These are phyloP conservation scores for Xanthoconium separans DNA, from an alignment of 1,284 basidiomycete genomes.

Conservation along the genomic window DNA sequence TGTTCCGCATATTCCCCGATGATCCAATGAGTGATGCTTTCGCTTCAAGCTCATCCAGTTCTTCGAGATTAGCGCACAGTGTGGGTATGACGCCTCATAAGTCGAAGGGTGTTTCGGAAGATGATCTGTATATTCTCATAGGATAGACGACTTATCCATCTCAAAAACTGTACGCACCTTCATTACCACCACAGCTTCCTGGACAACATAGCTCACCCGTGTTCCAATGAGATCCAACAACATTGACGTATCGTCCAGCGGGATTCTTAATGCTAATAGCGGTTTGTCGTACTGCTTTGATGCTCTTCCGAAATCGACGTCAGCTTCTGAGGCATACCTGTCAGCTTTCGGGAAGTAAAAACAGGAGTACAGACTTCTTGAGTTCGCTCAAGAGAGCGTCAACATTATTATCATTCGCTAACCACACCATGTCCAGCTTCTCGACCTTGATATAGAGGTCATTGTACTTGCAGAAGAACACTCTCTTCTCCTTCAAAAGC, in stretches of 20 bases:
- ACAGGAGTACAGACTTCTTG: slow-evolving; percentile 69
- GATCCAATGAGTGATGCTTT: slow-evolving; percentile 99
- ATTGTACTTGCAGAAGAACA: slow-evolving; percentile 99
- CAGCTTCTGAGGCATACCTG: slow-evolving; percentile 95
- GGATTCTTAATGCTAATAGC: slow-evolving; percentile 94
- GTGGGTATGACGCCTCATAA: slow-evolving; percentile 96
- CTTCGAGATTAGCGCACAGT: slow-evolving; percentile 92
- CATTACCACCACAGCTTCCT: slow-evolving; percentile 98
- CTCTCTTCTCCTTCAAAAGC: slow-evolving; percentile 93
- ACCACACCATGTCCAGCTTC: slow-evolving; percentile 96
- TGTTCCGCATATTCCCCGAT: slow-evolving; percentile 97
- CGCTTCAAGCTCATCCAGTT: slow-evolving; percentile 96
- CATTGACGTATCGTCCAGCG: slow-evolving; percentile 93
- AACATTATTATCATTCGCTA: slow-evolving; percentile 91
- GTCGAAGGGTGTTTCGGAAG: slow-evolving; percentile 97
- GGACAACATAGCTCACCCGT: slow-evolving; percentile 95
- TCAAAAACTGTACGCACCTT: slow-evolving; percentile 55
- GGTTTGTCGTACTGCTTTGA: slow-evolving; percentile 94
- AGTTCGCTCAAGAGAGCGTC: slow-evolving; percentile 93
- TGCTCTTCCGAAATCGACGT: slow-evolving; percentile 95
- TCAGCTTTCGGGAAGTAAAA: background rate
- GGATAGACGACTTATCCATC: background rate
- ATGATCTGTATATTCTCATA: slow-evolving; percentile 66
- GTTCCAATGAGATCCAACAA: slow-evolving; percentile 93
- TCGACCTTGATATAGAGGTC: slow-evolving; percentile 99